phyloP scores from a whole-genome alignment of 257 asterid species.

The Apocynum venetum region DNA sequence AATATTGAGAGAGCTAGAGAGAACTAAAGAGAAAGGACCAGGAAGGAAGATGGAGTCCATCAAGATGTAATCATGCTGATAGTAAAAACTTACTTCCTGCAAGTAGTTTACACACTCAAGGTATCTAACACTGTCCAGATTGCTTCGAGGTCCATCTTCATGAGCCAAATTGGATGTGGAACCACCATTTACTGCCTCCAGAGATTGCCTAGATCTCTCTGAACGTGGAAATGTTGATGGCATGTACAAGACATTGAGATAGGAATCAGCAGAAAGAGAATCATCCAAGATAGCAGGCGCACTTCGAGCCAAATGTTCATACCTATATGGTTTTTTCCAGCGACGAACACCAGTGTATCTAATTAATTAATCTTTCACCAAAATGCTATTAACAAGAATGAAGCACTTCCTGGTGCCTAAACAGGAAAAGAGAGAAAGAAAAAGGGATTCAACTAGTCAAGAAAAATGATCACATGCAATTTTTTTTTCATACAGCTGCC shows the following conservation, averaged over 20 bases:
- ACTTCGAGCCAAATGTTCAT: constrained; percentile 91
- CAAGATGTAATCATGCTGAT: not conserved
- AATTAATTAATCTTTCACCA: constrained; percentile 10
- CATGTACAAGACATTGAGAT: constrained; percentile 90
- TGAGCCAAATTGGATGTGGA: constrained; percentile 33
- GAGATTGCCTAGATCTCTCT: constrained; percentile 80
- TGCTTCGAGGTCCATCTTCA: constrained; percentile 90
- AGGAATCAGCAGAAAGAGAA: constrained; percentile 98
- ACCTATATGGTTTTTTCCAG: constrained; percentile 47
- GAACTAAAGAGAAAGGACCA: not conserved
- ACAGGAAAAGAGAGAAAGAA: not conserved
- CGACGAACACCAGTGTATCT: constrained; percentile 18
- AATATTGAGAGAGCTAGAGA: not conserved
- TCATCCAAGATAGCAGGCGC: constrained; percentile 95
- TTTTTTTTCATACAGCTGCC: not conserved
- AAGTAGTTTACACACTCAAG: constrained; percentile 78
- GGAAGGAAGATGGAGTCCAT: not conserved
- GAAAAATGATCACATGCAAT: not conserved
- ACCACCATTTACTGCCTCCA: constrained; percentile 53
- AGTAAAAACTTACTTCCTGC: constrained; percentile 61
- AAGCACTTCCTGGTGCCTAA: not conserved
- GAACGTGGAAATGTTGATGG: constrained; percentile 96
- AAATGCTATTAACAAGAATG: not conserved
- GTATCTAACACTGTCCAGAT: constrained; percentile 85
- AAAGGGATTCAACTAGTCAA: not conserved